Conservation (phyloP, 2,329 filamentous ascomycete genomes). For the Phialemoniopsis sp. region DNA sequence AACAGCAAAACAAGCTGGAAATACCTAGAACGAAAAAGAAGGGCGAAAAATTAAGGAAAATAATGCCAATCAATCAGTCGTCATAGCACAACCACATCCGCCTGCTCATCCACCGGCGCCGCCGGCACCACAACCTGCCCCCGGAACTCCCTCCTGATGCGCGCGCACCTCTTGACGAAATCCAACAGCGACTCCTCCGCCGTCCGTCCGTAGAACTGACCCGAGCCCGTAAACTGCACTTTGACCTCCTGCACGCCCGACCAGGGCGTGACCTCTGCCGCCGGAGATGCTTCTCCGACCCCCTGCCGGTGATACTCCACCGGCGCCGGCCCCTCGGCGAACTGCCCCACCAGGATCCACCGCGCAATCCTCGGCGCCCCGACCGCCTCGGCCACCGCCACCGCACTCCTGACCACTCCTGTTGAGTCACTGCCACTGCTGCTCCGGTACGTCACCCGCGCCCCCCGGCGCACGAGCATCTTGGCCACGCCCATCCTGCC, state of each 20-base stretch:
- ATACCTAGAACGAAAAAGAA: too few species aligned
- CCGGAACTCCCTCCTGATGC: not conserved
- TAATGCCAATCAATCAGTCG: not conserved
- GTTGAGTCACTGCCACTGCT: not conserved
- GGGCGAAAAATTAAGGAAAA: too few species aligned
- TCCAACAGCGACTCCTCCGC: not conserved
- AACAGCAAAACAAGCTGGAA: too few species aligned
- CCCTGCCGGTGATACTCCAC: too few species aligned
- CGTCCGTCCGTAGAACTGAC: not conserved
- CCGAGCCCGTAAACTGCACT: not conserved
- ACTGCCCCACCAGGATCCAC: constrained; percentile 10
- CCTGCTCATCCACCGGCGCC: not conserved
- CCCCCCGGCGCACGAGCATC: constrained; percentile 2
- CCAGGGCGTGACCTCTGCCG: not conserved
- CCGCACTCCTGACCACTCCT: not conserved
- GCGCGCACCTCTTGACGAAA: not conserved
- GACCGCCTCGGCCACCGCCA: constrained; percentile 6
- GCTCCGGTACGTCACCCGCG: too few species aligned
- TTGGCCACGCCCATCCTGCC: constrained; percentile 4
- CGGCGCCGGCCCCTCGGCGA: not conserved
- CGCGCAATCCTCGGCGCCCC: constrained; percentile 5
- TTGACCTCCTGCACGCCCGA: not conserved
- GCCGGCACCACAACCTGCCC: constrained; percentile 1
- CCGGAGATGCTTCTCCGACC: too few species aligned
- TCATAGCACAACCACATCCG: not conserved